phyloP scores from a whole-genome alignment of 305 asterid species.

The Solanum hybrid region DNA sequence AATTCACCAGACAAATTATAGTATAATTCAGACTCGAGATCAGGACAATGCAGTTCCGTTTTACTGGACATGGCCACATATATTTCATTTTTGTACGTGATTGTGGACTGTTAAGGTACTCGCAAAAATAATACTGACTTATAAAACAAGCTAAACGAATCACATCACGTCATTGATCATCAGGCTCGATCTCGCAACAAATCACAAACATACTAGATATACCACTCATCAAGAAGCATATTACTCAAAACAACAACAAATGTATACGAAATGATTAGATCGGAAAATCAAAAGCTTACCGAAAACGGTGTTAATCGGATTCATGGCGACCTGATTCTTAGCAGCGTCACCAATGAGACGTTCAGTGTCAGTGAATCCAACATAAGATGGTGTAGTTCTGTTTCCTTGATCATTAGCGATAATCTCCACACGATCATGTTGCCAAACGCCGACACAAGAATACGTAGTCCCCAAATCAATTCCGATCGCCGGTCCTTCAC shows the following conservation, averaged over 20 bases:
- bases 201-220: not conserved
- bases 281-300: constrained; percentile 2
- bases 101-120: not conserved
- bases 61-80: not conserved
- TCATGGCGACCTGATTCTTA: constrained; percentile 34
- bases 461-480: constrained; percentile 30
- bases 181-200: not conserved
- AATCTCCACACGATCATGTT: constrained; percentile 28
- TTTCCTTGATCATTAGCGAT: constrained; percentile 31
- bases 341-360: constrained; percentile 34
- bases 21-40: not conserved
- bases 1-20: not conserved
- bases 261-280: not conserved
- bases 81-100: not conserved
- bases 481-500: constrained; percentile 31
- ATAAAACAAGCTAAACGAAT: not conserved
- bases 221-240: not conserved
- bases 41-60: not conserved
- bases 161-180: not conserved
- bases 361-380: constrained; percentile 26
- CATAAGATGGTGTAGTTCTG: constrained; percentile 31
- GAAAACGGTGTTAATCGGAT: constrained; percentile 27
- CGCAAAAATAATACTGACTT: not conserved
- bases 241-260: not conserved
- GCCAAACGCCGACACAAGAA: constrained; percentile 32